A percentile compares a stretch with the other conserved stretches of the same genome.
These are phyloP conservation scores for Byssochlamys sp. DNA, from an alignment of 2,329 filamentous ascomycete species.

Conservation along the genomic window DNA sequence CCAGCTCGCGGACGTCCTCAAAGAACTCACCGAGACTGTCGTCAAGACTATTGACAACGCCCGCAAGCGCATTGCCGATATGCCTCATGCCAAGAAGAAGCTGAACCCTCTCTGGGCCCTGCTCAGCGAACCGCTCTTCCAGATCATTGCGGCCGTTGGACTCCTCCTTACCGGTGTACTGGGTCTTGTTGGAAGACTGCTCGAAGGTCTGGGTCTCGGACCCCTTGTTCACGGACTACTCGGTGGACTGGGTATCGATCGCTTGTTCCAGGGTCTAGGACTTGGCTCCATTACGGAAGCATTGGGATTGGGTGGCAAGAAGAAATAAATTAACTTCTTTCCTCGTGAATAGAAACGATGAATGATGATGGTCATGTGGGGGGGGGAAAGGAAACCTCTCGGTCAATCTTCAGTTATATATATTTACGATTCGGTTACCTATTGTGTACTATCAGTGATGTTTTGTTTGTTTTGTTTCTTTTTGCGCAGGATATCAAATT, in stretches of 20 bases:
- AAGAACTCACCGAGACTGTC: conserved; percentile 72
- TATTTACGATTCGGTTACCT: too few relatives aligned
- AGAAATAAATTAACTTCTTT: conserved; percentile 34
- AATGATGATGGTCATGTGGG: background rate
- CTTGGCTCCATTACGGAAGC: conserved; percentile 40
- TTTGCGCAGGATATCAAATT: too few relatives aligned
- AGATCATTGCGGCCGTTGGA: conserved; percentile 84
- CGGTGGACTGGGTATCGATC: conserved; percentile 58
- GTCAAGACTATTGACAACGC: conserved; percentile 75
- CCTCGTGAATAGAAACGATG: background rate
- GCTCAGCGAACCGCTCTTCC: conserved; percentile 66
- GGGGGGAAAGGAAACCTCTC: background rate
- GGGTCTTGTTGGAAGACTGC: conserved; percentile 69
- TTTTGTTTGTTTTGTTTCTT: too few relatives aligned
- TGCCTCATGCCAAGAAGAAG: conserved; percentile 92
- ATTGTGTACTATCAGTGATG: too few relatives aligned
- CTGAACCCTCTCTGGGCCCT: conserved; percentile 82
- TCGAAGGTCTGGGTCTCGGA: conserved; percentile 73
- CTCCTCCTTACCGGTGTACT: conserved; percentile 73
- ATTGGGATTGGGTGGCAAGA: conserved; percentile 35
- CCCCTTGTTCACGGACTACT: conserved; percentile 70
- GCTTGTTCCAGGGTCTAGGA: conserved; percentile 40
- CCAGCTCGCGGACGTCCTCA: conserved; percentile 71
- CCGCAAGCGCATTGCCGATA: conserved; percentile 78
- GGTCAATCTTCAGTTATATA: too few relatives aligned